Evolutionary conservation across 768 basidiomycete species (phyloP).

Genomic region (Tulasnella sp.): DNA sequence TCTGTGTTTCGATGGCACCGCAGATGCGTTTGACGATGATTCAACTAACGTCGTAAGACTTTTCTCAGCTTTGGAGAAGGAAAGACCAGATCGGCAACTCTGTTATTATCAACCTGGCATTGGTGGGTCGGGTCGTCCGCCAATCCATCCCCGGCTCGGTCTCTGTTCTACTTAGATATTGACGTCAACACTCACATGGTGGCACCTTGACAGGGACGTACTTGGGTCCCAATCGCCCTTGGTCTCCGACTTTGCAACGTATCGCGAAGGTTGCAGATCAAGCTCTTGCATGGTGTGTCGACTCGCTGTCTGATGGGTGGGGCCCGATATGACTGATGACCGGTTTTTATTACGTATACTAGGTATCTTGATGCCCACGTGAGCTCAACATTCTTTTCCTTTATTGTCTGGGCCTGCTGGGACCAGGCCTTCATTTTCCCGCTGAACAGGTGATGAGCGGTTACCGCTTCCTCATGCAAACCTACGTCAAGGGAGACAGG

Average conservation of each 20-base stretch:
- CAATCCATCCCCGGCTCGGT: not conserved
- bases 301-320: not conserved
- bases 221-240: conserved; percentile 50
- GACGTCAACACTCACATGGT: conserved; percentile 44
- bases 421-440: not conserved
- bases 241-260: conserved; percentile 60
- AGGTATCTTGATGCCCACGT: conserved; percentile 72
- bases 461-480: conserved; percentile 29
- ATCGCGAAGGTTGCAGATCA: conserved; percentile 64
- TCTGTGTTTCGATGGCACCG: conserved; percentile 37
- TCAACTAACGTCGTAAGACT: conserved; percentile 74
- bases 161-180: too few relatives aligned
- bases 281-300: conserved; percentile 67
- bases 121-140: not conserved
- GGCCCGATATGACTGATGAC: not conserved
- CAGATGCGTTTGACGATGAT: conserved; percentile 26
- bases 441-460: conserved; percentile 27
- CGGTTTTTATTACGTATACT: not conserved
- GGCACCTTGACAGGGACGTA: conserved; percentile 43
- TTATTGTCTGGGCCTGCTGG: not conserved
- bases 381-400: not conserved
- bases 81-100: conserved; percentile 56
- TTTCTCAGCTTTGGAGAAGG: conserved; percentile 67
- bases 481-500: conserved; percentile 24
- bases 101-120: conserved; percentile 69